phyloP scores from a whole-genome alignment of 2,329 filamentous ascomycete genomes.

The Nigrospora oryzae region DNA sequence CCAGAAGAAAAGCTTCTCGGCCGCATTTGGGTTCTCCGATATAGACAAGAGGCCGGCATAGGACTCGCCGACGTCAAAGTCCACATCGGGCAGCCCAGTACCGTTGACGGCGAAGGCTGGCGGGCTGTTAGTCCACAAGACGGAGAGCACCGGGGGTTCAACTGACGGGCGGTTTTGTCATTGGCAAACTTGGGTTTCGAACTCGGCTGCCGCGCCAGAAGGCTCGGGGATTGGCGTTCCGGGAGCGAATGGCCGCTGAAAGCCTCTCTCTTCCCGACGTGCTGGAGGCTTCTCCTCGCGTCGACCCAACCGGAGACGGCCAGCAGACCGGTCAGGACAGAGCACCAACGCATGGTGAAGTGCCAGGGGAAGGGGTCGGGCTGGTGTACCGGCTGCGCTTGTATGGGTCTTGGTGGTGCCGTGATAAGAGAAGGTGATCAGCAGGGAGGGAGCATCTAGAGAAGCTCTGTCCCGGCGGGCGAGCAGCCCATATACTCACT shows the following conservation, averaged over 20 bases:
- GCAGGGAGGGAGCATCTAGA: too few relatives aligned
- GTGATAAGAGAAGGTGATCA: too few relatives aligned
- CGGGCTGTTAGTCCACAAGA: slow-evolving; percentile 7
- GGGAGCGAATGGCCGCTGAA: slow-evolving; percentile 3
- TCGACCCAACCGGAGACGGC: slow-evolving; percentile 10
- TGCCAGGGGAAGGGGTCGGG: neutral
- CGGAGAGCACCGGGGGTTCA: neutral
- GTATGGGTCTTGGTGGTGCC: too few relatives aligned
- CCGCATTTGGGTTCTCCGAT: slow-evolving; percentile 27
- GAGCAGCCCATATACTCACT: too few relatives aligned
- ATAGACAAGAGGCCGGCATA: slow-evolving; percentile 52
- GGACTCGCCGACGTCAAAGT: slow-evolving; percentile 53
- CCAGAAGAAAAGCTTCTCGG: slow-evolving; percentile 44
- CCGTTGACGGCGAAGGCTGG: slow-evolving; percentile 52
- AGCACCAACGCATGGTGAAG: slow-evolving; percentile 14
- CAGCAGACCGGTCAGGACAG: slow-evolving; percentile 12
- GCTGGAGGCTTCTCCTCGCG: slow-evolving; percentile 16
- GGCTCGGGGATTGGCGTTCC: slow-evolving; percentile 7
- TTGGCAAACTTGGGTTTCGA: slow-evolving; percentile 16
- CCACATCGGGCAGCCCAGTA: slow-evolving; percentile 51
- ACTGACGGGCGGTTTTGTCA: slow-evolving; percentile 19
- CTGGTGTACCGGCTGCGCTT: too few relatives aligned
- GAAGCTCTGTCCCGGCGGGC: too few relatives aligned
- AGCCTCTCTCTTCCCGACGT: slow-evolving; percentile 17
- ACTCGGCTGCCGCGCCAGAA: slow-evolving; percentile 14